Evolutionary conservation across 2,329 filamentous ascomycete genomes (phyloP), one percentile per base, ranked within the genome.

Genomic region (Penicillium sp.): DNA sequence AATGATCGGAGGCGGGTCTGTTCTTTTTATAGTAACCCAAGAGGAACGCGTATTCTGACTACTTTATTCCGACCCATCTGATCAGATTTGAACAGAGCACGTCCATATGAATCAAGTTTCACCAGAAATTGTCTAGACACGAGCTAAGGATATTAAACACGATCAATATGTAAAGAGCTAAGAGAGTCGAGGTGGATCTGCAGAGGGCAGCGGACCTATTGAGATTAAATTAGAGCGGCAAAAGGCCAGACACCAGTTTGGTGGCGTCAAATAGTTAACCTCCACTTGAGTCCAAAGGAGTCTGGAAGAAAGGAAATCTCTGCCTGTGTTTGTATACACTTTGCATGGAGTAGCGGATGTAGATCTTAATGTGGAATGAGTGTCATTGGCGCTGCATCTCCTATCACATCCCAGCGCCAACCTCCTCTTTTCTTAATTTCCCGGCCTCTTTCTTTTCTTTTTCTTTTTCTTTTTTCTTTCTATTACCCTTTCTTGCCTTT

Each of bases 221-320:
- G 46, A 52, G 46, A 52, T 56, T 56, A 54, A 53, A 47, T 56
- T 56, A 56, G 56, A 56, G 53, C 56, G 43, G 39, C 29, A 40
- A 47, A 52, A 43, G 21, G 52, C 48, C 50, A 55, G 50, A 58
- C 48, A 52, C 46, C 49, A 56, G 50, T 47, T 55, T 53, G 49
- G 59, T 62, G 60, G 60, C 60, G 58, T 62, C 58, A 13, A 47
- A 61, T 62, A 62, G 60, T 59, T 52, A 46, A 36, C 43, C 45
- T 40, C 38, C 38, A 40, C 38, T 40, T 40, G 16, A 21, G 38
- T 21, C 38, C 38, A 53, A 58, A 34, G 34, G n/a, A 36, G 18
- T 47, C 10, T 36, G 32, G 42, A 43, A 47, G 24, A 27, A 27
- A 27, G 13, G 31, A 21, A 44, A 27, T 44, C 16, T 24, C 27